These are phyloP conservation scores for Diospyros kaki DNA, from an alignment of 148 eudicot species.

Conservation along the genomic window DNA sequence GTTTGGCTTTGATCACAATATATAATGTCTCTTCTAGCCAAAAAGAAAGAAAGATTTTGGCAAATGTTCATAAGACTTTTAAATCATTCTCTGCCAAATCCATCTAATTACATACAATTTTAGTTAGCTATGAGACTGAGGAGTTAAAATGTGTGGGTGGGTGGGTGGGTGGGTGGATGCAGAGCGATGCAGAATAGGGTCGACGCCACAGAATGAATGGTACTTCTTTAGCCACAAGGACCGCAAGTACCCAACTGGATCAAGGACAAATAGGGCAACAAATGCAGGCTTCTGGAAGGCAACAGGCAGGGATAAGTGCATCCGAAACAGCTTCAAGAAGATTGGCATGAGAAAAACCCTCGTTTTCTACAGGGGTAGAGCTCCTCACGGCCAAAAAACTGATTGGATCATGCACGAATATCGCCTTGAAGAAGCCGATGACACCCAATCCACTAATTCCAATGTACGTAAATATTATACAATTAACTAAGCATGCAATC, in stretches of 20 bases:
- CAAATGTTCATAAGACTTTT: too few relatives aligned
- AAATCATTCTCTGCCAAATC: too few relatives aligned
- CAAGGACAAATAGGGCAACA: conserved; percentile 89
- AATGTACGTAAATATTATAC: conserved; percentile 19
- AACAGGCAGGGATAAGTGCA: conserved; percentile 91
- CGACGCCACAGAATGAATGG: conserved; percentile 91
- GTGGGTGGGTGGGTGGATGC: neutral
- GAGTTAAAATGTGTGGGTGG: too few relatives aligned
- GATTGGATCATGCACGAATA: conserved; percentile 99
- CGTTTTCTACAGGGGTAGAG: conserved; percentile 86
- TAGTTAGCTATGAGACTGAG: too few relatives aligned
- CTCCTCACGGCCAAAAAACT: conserved; percentile 94
- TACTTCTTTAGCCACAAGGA: conserved; percentile 95
- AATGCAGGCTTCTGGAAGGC: conserved; percentile 98
- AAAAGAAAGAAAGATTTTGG: too few relatives aligned
- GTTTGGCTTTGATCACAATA: too few relatives aligned
- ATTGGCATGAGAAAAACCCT: conserved; percentile 96
- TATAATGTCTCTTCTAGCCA: too few relatives aligned
- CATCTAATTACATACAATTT: too few relatives aligned
- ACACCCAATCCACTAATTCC: conserved; percentile 33
- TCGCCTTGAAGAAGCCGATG: conserved; percentile 70
- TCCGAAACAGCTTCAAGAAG: conserved; percentile 69
- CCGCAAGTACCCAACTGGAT: conserved; percentile 90
- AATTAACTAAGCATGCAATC: too few relatives aligned
- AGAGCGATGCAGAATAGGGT: conserved; percentile 88